phyloP scores from a whole-genome alignment of 352 stramenopile species.

The Phytophthora podocarpi region DNA sequence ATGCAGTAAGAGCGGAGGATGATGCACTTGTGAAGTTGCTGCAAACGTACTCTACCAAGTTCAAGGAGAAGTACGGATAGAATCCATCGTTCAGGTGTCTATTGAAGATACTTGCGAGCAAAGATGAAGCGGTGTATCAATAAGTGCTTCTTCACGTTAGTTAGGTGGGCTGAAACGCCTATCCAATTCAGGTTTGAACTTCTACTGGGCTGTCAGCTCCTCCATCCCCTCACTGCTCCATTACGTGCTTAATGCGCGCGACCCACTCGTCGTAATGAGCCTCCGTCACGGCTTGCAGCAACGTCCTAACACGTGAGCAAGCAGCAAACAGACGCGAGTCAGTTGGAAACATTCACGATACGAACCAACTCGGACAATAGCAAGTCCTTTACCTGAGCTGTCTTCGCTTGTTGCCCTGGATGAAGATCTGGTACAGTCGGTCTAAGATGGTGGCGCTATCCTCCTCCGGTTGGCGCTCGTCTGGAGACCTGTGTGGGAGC shows the following conservation, averaged over 20 bases:
- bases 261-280: conserved; percentile 56
- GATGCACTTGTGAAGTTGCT: too few species aligned
- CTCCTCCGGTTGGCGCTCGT: conserved; percentile 28
- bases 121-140: too few species aligned
- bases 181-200: too few species aligned
- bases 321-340: background rate
- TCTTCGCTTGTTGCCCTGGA: conserved; percentile 46
- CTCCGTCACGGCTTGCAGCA: conserved; percentile 64
- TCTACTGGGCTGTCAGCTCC: background rate
- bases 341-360: background rate
- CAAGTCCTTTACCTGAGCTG: conserved; percentile 39
- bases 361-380: background rate
- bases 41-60: too few species aligned
- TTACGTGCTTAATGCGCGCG: conserved; percentile 44
- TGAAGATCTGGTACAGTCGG: conserved; percentile 46
- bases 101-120: too few species aligned
- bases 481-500: conserved; percentile 38
- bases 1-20: too few species aligned
- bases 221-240: conserved; percentile 33
- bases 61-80: too few species aligned
- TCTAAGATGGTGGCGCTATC: conserved; percentile 31
- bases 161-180: too few species aligned
- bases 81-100: too few species aligned
- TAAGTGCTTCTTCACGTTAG: too few species aligned
- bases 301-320: conserved; percentile 33